These are phyloP conservation scores for Celoporthe dispersa DNA, from an alignment of 2,329 filamentous ascomycete species.

Conservation along the genomic window DNA sequence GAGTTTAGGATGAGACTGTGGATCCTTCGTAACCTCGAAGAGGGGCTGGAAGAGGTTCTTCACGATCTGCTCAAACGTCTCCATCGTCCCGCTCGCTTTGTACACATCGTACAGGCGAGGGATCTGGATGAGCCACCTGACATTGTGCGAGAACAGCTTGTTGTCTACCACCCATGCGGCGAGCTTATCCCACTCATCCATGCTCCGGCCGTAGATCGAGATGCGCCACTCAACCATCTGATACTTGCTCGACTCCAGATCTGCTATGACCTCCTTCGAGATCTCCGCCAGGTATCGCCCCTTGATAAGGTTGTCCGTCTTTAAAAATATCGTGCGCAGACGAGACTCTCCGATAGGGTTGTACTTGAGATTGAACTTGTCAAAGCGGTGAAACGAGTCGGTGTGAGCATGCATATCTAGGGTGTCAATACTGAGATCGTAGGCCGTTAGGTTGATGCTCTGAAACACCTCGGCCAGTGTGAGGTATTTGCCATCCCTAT, in stretches of 20 bases:
- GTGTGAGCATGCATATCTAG: slow-evolving; percentile 99
- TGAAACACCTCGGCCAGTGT: slow-evolving; percentile 94
- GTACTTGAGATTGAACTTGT: slow-evolving; percentile 99
- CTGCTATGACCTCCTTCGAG: slow-evolving; percentile 95
- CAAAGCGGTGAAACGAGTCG: slow-evolving; percentile 97
- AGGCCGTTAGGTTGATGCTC: slow-evolving; percentile 95
- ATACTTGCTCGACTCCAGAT: slow-evolving; percentile 98
- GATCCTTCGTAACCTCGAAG: slow-evolving; percentile 91
- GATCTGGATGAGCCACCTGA: slow-evolving; percentile 95
- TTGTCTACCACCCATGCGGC: slow-evolving; percentile 98
- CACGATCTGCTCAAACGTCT: slow-evolving; percentile 87
- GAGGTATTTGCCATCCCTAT: slow-evolving; percentile 87
- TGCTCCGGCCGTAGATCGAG: slow-evolving; percentile 89
- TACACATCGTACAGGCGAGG: slow-evolving; percentile 95
- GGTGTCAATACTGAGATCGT: slow-evolving; percentile 97
- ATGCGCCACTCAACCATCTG: slow-evolving; percentile 99
- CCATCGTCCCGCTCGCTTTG: slow-evolving; percentile 85
- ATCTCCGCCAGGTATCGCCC: slow-evolving; percentile 96
- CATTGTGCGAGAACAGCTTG: slow-evolving; percentile 96
- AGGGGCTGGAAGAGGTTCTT: slow-evolving; percentile 91
- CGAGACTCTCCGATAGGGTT: slow-evolving; percentile 96
- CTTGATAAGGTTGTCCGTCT: slow-evolving; percentile 97
- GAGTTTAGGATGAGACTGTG: slow-evolving; percentile 84
- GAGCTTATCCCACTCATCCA: slow-evolving; percentile 97
- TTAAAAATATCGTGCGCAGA: slow-evolving; percentile 95